Base-by-base conservation (phyloP, 495 filamentous ascomycete genomes). In the Aspergillus nanangensis region DNA sequence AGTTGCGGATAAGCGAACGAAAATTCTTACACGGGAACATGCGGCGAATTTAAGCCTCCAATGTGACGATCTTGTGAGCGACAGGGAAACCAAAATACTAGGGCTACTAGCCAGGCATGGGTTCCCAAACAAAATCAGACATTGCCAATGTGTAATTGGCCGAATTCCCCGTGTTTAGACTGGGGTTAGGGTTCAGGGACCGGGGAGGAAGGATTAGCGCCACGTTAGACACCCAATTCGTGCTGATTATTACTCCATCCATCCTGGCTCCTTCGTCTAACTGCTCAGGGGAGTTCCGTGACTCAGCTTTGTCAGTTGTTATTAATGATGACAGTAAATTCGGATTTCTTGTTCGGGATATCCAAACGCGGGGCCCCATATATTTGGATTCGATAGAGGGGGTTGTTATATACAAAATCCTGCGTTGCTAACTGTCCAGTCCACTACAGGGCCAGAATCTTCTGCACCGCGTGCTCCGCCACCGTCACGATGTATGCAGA, bases 401-500 rank as follows among this genome's bases (percentile, higher is more conserved):
- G n/a, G n/a, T n/a, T n/a, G n/a, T n/a, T n/a, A n/a, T n/a, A n/a
- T n/a, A n/a, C n/a, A n/a, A n/a, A n/a, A n/a, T n/a, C n/a, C n/a
- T n/a, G n/a, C n/a, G n/a, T n/a, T n/a, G n/a, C n/a, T n/a, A n/a
- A n/a, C n/a, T n/a, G n/a, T n/a, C n/a, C n/a, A n/a, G n/a, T n/a
- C n/a, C n/a, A n/a, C 17, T 20, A 25, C 38, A 40, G 14, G 5
- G 38, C 32, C 5, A 45, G 21, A n/a, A 45, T 45, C 33, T 24
- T 23, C 13, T 36, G n/a, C 22, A 33, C 43, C n/a, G 43, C 43
- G 15, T 38, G 43, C 33, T 45, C 43, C 5, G 43, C 43, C 1
- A 45, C 43, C n/a, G 43, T 45, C 31, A 45, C 43, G 20, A 45
- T 45, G 5, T 45, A 45, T 1, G 43, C 43, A 19, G 43, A 45